Evolutionary conservation across 1,284 basidiomycete genomes (phyloP).

Genomic region (Fomitopsis betulina): DNA sequence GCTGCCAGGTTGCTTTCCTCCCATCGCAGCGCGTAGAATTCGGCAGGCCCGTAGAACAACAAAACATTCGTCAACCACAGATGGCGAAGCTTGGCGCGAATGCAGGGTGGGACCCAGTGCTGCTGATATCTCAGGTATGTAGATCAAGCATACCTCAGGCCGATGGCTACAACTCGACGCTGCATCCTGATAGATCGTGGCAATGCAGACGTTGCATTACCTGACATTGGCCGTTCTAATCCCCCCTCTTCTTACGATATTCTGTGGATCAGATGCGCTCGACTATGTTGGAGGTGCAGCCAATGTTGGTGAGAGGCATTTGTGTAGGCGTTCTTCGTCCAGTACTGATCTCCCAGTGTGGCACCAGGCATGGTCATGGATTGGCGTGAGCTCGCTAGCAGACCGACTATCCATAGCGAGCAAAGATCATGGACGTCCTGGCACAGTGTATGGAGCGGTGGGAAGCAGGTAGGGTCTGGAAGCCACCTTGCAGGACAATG

Average conservation of each 20-base stretch:
- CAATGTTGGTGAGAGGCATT: constrained; percentile 58
- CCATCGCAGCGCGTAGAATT: background rate
- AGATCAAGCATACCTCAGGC: no score
- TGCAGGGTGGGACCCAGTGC: constrained; percentile 67
- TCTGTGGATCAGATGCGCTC: constrained; percentile 73
- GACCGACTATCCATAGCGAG: constrained; percentile 64
- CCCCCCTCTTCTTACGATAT: constrained; percentile 74
- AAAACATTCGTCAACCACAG: background rate
- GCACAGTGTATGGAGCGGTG: constrained; percentile 73
- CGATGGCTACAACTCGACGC: background rate
- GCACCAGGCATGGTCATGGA: constrained; percentile 85
- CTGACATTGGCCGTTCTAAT: constrained; percentile 78
- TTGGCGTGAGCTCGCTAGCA: constrained; percentile 91
- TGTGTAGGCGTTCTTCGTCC: background rate
- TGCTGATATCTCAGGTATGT: constrained; percentile 66
- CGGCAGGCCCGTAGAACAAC: background rate
- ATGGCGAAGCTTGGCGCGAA: constrained; percentile 18
- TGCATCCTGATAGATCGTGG: constrained; percentile 67
- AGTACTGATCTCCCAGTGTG: background rate
- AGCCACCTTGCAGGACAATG: constrained; percentile 47
- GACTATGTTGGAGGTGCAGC: constrained; percentile 83
- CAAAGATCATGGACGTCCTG: constrained; percentile 61
- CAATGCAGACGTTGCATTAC: constrained; percentile 91
- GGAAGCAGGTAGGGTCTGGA: constrained; percentile 60
- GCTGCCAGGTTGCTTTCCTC: background rate